phyloP scores from a whole-genome alignment of 2,329 filamentous ascomycete species.

The Fusarium sp. region DNA sequence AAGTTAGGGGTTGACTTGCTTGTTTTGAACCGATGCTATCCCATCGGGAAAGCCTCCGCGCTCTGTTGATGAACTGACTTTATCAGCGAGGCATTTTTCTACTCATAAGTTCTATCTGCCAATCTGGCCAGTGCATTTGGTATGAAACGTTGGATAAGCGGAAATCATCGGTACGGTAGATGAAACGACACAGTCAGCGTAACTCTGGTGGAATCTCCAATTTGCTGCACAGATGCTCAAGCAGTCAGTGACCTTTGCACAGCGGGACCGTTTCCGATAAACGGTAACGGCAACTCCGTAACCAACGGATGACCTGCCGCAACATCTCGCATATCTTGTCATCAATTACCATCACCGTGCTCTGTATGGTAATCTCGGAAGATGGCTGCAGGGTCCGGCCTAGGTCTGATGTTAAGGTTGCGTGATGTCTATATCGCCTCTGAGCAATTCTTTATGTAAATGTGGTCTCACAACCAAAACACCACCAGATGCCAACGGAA shows the following conservation, averaged over 20 bases:
- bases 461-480: not conserved
- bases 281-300: not conserved
- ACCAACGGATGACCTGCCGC: not conserved
- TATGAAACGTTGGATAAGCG: constrained; percentile 1
- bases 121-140: not conserved
- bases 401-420: not conserved
- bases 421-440: not conserved
- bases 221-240: not conserved
- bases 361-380: not conserved
- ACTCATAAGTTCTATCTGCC: not conserved
- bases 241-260: not conserved
- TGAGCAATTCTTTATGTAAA: not conserved
- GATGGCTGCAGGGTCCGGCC: not conserved
- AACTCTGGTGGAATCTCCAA: not conserved
- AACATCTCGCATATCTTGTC: not conserved
- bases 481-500: not conserved
- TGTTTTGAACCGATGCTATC: not conserved
- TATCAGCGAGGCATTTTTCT: not conserved
- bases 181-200: not conserved
- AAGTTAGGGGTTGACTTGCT: not conserved
- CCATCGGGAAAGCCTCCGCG: constrained; percentile 18
- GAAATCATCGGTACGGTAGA: not conserved
- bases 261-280: constrained; percentile 11
- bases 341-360: not conserved
- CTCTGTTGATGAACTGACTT: not conserved